A percentile compares a stretch with the other conserved stretches of the same genome.
phyloP scores from a whole-genome alignment of 768 basidiomycete species.

The Tricholoma hemisulphureum region DNA sequence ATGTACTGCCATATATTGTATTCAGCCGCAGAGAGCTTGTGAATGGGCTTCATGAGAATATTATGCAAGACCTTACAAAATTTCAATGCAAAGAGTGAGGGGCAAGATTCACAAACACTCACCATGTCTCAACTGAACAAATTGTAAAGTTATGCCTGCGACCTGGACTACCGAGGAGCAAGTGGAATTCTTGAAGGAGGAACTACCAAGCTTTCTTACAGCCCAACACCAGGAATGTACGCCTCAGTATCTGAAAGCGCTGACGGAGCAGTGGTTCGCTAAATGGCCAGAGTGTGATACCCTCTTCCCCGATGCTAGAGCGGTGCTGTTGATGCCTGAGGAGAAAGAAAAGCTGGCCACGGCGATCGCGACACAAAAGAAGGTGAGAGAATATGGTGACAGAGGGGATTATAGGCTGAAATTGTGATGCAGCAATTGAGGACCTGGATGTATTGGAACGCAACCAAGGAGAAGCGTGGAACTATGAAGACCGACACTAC shows the following conservation, averaged over 20 bases:
- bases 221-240: background rate
- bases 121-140: background rate
- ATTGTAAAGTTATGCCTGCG: background rate
- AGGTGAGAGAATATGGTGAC: background rate
- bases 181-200: background rate
- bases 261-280: background rate
- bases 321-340: background rate
- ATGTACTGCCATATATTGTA: background rate
- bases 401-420: background rate
- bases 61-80: background rate
- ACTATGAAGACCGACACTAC: background rate
- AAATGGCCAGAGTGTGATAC: background rate
- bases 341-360: background rate
- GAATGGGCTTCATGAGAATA: background rate
- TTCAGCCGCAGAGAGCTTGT: background rate
- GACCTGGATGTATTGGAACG: background rate
- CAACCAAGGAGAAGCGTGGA: background rate
- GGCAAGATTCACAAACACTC: background rate
- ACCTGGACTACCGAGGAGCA: background rate
- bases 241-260: background rate
- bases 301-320: background rate
- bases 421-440: background rate
- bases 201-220: constrained; percentile 1
- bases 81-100: background rate
- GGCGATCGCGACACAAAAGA: background rate